Evolutionary conservation across 495 filamentous ascomycete genomes (phyloP).

Genomic region (Jackrogersella multiformis): DNA sequence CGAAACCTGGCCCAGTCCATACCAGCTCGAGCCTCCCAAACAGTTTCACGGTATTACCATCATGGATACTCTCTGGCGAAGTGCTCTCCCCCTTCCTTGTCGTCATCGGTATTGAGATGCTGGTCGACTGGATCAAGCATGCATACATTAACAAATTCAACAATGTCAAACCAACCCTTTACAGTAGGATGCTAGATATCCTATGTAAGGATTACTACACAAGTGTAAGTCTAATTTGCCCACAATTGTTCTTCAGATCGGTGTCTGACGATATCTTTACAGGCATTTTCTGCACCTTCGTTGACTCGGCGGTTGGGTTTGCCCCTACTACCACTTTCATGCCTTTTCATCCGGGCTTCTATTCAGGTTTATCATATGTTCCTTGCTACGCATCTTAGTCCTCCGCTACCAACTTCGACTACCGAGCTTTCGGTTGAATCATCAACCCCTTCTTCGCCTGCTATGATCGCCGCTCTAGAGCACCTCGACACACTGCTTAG

Average conservation of each 20-base stretch:
- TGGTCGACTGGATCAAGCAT: slow-evolving; percentile 98
- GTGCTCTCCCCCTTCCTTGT: slow-evolving; percentile 91
- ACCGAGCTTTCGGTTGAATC: slow-evolving; percentile 67
- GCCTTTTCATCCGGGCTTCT: slow-evolving; percentile 92
- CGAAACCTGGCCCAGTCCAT: slow-evolving; percentile 56
- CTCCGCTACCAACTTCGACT: slow-evolving; percentile 74
- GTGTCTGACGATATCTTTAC: slow-evolving; percentile 16
- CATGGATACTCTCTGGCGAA: slow-evolving; percentile 78
- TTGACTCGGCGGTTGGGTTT: slow-evolving; percentile 90
- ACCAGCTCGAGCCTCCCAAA: slow-evolving; percentile 77
- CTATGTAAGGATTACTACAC: slow-evolving; percentile 98
- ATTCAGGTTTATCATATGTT: slow-evolving; percentile 99
- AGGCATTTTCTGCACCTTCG: slow-evolving; percentile 86
- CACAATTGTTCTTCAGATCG: neutral
- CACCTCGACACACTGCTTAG: slow-evolving; percentile 80
- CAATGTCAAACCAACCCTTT: slow-evolving; percentile 88
- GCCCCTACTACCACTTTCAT: slow-evolving; percentile 90
- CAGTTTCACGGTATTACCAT: slow-evolving; percentile 88
- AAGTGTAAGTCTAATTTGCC: slow-evolving; percentile 63
- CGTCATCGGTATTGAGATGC: slow-evolving; percentile 93
- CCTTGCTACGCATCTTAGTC: slow-evolving; percentile 81
- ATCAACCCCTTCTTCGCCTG: slow-evolving; percentile 66
- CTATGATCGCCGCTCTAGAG: slow-evolving; percentile 75
- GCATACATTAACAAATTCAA: slow-evolving; percentile 99
- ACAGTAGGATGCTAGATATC: slow-evolving; percentile 88